Evolutionary conservation across 2,329 filamentous ascomycete species (phyloP).

Genomic region (Fusarium staphyleae): DNA sequence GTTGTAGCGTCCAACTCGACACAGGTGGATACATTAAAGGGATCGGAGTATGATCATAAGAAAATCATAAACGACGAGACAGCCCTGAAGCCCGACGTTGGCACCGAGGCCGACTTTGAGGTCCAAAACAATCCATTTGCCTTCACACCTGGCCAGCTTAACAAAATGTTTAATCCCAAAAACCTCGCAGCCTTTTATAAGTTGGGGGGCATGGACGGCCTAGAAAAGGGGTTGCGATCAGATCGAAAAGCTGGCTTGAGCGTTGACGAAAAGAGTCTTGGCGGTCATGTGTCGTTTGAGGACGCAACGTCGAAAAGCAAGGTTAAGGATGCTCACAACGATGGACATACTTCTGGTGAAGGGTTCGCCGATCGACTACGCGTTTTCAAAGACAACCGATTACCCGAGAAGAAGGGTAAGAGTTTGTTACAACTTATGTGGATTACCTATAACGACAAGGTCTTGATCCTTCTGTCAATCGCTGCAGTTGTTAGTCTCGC

Average conservation of each 20-base stretch:
- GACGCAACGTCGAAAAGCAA: conserved; percentile 61
- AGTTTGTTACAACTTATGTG: conserved; percentile 76
- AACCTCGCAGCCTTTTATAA: conserved; percentile 82
- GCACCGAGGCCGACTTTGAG: conserved; percentile 77
- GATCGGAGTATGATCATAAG: conserved; percentile 53
- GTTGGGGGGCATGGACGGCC: conserved; percentile 76
- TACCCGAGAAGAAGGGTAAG: conserved; percentile 79
- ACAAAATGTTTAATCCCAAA: conserved; percentile 90
- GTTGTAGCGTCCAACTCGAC: conserved; percentile 57
- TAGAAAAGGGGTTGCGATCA: conserved; percentile 80
- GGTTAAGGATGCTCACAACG: conserved; percentile 39
- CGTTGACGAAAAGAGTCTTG: conserved; percentile 72
- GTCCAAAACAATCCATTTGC: conserved; percentile 85
- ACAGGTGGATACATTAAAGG: conserved; percentile 51
- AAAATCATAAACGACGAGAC: conserved; percentile 70
- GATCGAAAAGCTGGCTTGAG: conserved; percentile 78
- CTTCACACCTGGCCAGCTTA: conserved; percentile 82
- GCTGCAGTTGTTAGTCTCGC: conserved; percentile 77
- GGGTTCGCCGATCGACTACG: conserved; percentile 70
- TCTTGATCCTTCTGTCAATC: conserved; percentile 73
- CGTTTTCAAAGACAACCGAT: conserved; percentile 73
- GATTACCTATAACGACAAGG: conserved; percentile 87
- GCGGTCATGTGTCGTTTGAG: conserved; percentile 74
- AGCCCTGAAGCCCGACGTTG: conserved; percentile 77
- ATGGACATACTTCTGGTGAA: conserved; percentile 11